Percentiles rank a stretch among this genome's conserved stretches.
These are phyloP conservation scores for Phytophthora boehmeriae DNA, from an alignment of 352 stramenopile genomes.

Conservation along the genomic window DNA sequence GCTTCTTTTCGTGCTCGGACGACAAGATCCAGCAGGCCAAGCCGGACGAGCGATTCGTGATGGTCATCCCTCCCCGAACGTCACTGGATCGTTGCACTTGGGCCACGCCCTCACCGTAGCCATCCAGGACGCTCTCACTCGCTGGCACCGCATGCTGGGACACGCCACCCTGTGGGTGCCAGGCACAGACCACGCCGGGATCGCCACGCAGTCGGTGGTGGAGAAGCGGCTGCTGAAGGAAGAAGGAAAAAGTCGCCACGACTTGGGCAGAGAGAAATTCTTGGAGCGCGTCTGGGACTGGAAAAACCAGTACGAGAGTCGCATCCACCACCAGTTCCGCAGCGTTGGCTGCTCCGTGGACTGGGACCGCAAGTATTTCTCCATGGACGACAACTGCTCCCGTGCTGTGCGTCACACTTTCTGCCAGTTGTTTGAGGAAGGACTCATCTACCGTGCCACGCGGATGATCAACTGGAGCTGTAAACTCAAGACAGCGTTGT, in stretches of 20 bases:
- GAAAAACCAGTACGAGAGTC: slow-evolving; percentile 93
- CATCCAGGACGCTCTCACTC: slow-evolving; percentile 96
- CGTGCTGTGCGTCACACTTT: slow-evolving; percentile 98
- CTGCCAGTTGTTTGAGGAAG: slow-evolving; percentile 90
- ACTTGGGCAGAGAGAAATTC: slow-evolving; percentile 94
- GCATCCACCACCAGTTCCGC: slow-evolving; percentile 88
- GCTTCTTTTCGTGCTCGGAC: slow-evolving; percentile 96
- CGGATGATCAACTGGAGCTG: slow-evolving; percentile 99
- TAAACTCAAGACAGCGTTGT: slow-evolving; percentile 96
- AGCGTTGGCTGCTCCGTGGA: slow-evolving; percentile 96
- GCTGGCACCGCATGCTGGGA: slow-evolving; percentile 98
- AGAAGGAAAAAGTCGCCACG: slow-evolving; percentile 80
- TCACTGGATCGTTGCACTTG: slow-evolving; percentile 95
- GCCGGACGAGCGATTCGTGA: slow-evolving; percentile 95
- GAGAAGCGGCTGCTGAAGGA: slow-evolving; percentile 90
- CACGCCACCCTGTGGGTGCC: slow-evolving; percentile 98
- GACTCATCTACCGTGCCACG: slow-evolving; percentile 98
- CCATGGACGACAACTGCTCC: slow-evolving; percentile 99
- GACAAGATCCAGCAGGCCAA: slow-evolving; percentile 77
- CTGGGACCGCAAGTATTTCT: slow-evolving; percentile 98
- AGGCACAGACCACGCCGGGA: slow-evolving; percentile 98
- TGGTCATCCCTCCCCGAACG: slow-evolving; percentile 94
- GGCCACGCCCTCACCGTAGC: slow-evolving; percentile 98
- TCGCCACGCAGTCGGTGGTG: slow-evolving; percentile 96
- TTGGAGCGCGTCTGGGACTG: slow-evolving; percentile 96